Evolutionary conservation across 805 yeast genomes (phyloP).

Genomic region (Clavispora phyllophila): DNA sequence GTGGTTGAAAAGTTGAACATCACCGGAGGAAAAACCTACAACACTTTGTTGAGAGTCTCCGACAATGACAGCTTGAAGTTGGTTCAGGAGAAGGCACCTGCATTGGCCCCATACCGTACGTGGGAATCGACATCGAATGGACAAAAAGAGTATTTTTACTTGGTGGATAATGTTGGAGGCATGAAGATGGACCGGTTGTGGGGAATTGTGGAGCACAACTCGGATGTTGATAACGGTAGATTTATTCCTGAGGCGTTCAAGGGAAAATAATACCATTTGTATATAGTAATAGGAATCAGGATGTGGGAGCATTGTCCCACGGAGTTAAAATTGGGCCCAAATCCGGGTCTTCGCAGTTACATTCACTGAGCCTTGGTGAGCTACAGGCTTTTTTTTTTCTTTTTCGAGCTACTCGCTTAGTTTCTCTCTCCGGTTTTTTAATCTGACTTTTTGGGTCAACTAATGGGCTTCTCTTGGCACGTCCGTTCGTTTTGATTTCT

Average conservation of each 20-base stretch:
- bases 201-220: constrained; percentile 71
- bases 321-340: too few relatives aligned
- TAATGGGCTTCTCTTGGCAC: too few relatives aligned
- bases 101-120: constrained; percentile 23
- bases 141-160: constrained; percentile 42
- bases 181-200: constrained; percentile 78
- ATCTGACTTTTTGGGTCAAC: too few relatives aligned
- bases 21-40: constrained; percentile 63
- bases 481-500: neutral
- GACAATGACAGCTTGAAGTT: constrained; percentile 33
- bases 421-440: too few relatives aligned
- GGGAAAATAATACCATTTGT: neutral
- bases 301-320: neutral
- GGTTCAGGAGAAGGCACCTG: constrained; percentile 16
- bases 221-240: constrained; percentile 67
- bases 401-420: too few relatives aligned
- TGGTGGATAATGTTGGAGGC: constrained; percentile 75
- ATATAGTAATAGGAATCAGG: neutral
- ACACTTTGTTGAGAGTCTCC: constrained; percentile 50
- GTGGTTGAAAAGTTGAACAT: constrained; percentile 62
- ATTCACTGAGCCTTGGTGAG: too few relatives aligned
- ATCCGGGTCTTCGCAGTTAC: too few relatives aligned
- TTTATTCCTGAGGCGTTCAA: constrained; percentile 17
- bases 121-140: constrained; percentile 38
- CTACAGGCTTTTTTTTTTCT: too few relatives aligned